Evolutionary conservation across 371 early-diverging fungal species (phyloP), one percentile per base, ranked within the genome.

Genomic region (Mortierella sp.): DNA sequence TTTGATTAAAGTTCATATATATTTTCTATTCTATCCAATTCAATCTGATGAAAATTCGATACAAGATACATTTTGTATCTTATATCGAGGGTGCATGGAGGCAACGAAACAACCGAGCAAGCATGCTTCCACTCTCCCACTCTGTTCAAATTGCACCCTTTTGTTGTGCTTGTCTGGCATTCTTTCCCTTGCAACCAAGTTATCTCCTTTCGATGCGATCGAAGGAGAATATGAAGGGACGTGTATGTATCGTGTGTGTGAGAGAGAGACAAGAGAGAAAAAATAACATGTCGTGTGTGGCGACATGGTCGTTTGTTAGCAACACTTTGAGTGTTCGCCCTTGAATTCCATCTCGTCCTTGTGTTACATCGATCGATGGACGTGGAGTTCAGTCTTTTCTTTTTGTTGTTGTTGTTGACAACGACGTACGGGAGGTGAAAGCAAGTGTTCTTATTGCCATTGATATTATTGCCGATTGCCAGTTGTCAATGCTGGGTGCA

Each of bases 321-420:
- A 56, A 2, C 21, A 8, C 32, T 10, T 63, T 21, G 14, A 16
- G 2, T 24, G 11, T 14, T 38, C 65, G 14, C 18, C 38, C 38
- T 24, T 41, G 38, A 65, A 68, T 68, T 68, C 68, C 68, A 38
- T 41, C 24, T 38, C 11, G 68, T 38, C 38, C 68, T 68, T 68
- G 68, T 38, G 68, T 35, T 21, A 18, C 38, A 6, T 7, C 21
- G 21, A 51, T 51, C 16, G 51, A 51, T 51, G 5, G 35, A 63
- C 29, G 18, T 35, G 5, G 18, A 63, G 2, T 16, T 18, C 35
- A 32, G 32, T 46, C 51, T 49, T 16, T 54, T 54, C 21, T 24
- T 12, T 41, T 54, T 54, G 3, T 24, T 55, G 55, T 6, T 24
- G 55, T 24, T 55, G 24, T 27, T 8, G n/a, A 21, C 24, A 6